Base-by-base conservation (phyloP, 257 asterid genomes). In the Pogostemon cablin region DNA sequence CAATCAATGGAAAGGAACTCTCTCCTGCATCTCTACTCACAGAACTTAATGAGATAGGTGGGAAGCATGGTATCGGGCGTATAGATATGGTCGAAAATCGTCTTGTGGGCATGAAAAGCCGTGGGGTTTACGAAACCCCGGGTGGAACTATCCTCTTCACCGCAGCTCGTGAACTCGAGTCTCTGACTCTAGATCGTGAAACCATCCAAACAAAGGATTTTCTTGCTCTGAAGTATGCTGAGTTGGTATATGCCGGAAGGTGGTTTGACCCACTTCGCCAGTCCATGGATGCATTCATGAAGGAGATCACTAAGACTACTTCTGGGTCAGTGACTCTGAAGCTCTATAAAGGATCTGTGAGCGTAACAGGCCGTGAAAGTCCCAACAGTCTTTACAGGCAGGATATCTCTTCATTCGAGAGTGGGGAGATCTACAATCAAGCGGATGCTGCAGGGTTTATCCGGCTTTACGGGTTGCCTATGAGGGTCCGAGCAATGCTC, bases 391-490 rank as follows among this genome's bases (percentile, higher is more conserved):
- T 93, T 15, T 93, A 93, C 83, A 76, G 96, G 65, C 85, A 91
- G 67, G 98, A 93, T 72, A 91, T 91, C 37, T 91, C 98, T 3
- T 93, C 99, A 0, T 93, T 93, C 20, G 99, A 93, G 87, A 93
- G 91, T 61, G 98, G 96, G 2, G 83, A 90, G 4, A 88, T 88
- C 53, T 93, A 90, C 78, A 73, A 93, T 76, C 98, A 93, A 66
- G 97, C 96, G 0, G 98, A 93, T 76, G 96, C 97, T 34, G 98
- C 96, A 15, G 97, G 98, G 15, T 93, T 93, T 76, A 93, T 93
- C 4, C 79, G 89, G 53, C 95, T 93, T 17, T 93, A 87, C 37
- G 97, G 98, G 9, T 77, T 93, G 77, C 98, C 96, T 7, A 90
- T 80, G 88, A 82, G 96, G 84, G 97, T 93, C 53, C 72, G 83